Evolutionary conservation across 768 basidiomycete species (phyloP), one percentile per base, ranked within the genome.

Genomic region (Mrakia hoshinonis): DNA sequence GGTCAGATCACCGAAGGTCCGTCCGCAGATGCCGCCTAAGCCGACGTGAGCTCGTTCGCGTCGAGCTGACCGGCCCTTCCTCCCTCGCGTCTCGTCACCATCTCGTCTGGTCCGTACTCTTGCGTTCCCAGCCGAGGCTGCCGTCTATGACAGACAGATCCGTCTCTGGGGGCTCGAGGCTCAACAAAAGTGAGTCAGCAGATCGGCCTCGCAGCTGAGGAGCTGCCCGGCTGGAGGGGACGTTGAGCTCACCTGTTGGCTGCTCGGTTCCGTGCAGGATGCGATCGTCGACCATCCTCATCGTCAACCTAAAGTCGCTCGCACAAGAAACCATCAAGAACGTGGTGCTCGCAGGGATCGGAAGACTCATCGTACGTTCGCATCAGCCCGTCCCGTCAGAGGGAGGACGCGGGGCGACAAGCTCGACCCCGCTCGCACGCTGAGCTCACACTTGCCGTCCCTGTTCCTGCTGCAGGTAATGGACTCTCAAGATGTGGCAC

Each of bases 101-200:
- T 2, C 11, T 46, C 12, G n/a, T 47, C 46, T 47, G n/a, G 9
- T 34, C 4, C 34, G 15, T 11, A 7, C 18, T 1, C 29, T 39
- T 2, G 9, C 43, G 29, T 54, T 24, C 20, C 3, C 67, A 73
- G 72, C 65, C 51, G 72, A 88, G 75, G 87, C 86, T n/a, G 91
- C 89, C 18, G 84, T 96, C 31, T 96, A 98, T 79, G 96, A 98
- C 79, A 87, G 95, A 34, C 94, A 98, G 80, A 96, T 98, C 82
- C 87, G 95, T 38, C 81, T 97, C 75, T 99, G 96, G 96, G 96
- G 96, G 55, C 85, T 97, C 51, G 96, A 97, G 79, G 96, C 96
- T 46, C 96, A 99, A 79, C 92, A 96, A 81, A 85, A 89, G 93
- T 91, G 75, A 73, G 82, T 76, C 4, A 13, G 4, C 12, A 74